Conservation (phyloP, 1,139 yeast species). For the Protomyces inundatus region DNA sequence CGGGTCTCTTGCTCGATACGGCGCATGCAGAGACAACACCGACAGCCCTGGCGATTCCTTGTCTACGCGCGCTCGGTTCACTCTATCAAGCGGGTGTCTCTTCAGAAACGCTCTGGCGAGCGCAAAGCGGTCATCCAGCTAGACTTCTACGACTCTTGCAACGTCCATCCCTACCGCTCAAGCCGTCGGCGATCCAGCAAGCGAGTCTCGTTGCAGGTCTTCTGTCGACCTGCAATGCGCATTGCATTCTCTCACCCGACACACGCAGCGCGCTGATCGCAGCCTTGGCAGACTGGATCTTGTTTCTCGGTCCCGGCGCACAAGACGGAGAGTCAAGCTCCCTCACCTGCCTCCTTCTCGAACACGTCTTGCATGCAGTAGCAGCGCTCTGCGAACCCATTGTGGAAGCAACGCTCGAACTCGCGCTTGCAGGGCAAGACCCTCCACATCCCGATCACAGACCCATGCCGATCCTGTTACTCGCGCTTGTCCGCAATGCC, state of each 20-base stretch:
- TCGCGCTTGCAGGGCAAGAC: slow-evolving; percentile 3
- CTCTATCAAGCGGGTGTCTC: not conserved
- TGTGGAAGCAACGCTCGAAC: slow-evolving; percentile 30
- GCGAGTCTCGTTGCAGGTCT: slow-evolving; percentile 9
- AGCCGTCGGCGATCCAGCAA: not conserved
- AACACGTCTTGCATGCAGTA: not conserved
- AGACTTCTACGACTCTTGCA: not conserved
- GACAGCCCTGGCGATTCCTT: slow-evolving; percentile 1
- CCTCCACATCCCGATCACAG: slow-evolving; percentile 29
- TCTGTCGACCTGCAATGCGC: not conserved
- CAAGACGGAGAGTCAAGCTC: slow-evolving; percentile 26
- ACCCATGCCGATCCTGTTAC: slow-evolving; percentile 34
- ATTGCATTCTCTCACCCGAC: not conserved
- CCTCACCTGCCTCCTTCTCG: slow-evolving; percentile 10
- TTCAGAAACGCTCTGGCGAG: not conserved
- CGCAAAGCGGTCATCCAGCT: not conserved
- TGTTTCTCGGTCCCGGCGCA: slow-evolving; percentile 6
- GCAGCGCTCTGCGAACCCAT: slow-evolving; percentile 29
- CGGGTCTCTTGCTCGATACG: not conserved
- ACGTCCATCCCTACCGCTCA: not conserved
- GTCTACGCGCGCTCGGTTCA: slow-evolving; percentile 12
- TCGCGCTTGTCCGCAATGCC: slow-evolving; percentile 35
- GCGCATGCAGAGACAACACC: not conserved
- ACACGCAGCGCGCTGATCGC: not conserved
- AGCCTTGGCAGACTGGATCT: slow-evolving; percentile 9